These are phyloP conservation scores for Lasiosphaeriaceae sp. DNA, from an alignment of 495 filamentous ascomycete species.

Conservation along the genomic window DNA sequence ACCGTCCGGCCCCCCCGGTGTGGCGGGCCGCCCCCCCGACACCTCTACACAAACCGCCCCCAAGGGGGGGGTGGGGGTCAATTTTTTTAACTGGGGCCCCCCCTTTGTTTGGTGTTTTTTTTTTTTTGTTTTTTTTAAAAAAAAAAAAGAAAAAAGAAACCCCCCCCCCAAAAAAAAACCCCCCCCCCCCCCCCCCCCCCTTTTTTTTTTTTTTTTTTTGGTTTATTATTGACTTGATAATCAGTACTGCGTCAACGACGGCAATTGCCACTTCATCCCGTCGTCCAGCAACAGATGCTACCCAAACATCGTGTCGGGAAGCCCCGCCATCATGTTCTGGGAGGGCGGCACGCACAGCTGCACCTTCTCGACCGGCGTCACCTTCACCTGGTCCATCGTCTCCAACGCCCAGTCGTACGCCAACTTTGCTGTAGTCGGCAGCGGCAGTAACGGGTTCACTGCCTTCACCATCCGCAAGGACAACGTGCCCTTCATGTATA, in stretches of 20 bases:
- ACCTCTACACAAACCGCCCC: no score
- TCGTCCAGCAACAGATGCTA: conserved; percentile 3
- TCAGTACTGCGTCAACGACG: conserved; percentile 15
- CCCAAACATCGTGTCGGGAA: neutral
- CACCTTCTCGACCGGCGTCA: conserved; percentile 11
- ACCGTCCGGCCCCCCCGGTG: no score
- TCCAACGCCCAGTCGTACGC: conserved; percentile 9
- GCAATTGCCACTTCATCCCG: conserved; percentile 4
- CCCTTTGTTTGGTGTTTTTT: no score
- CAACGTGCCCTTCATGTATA: neutral
- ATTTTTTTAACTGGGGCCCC: no score
- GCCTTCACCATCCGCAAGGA: neutral
- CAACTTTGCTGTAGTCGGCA: neutral
- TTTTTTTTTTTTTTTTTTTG: no score
- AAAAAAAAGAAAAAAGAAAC: neutral
- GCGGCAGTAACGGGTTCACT: neutral
- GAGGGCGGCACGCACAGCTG: conserved; percentile 7
- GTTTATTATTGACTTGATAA: no score
- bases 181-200: no score
- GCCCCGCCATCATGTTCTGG: conserved; percentile 1
- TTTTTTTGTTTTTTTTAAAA: neutral
- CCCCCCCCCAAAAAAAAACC: no score
- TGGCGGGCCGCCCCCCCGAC: no score
- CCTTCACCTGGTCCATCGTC: conserved; percentile 14
- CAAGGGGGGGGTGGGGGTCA: no score